Evolutionary conservation across 345 rosid genomes (phyloP).

Genomic region (Arabidopsis suecica): DNA sequence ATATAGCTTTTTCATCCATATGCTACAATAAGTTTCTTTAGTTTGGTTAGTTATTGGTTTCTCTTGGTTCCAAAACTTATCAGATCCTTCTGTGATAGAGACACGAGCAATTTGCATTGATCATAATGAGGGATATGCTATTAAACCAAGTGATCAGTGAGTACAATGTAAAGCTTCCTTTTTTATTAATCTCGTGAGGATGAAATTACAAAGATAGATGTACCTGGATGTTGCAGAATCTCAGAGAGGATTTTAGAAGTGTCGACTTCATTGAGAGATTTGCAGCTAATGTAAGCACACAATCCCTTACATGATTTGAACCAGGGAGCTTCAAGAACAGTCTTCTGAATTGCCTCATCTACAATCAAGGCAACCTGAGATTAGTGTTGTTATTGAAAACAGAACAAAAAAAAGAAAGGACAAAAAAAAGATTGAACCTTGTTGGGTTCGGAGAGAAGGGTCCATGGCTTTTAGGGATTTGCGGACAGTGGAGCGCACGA

Average conservation of each 20-base stretch:
- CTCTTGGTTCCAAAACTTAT: constrained; percentile 7
- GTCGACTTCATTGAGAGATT: constrained; percentile 81
- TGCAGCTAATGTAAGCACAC: constrained; percentile 92
- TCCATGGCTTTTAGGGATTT: constrained; percentile 80
- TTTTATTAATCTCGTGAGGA: constrained; percentile 12
- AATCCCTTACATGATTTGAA: constrained; percentile 74
- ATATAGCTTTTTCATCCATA: neutral
- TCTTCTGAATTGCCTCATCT: constrained; percentile 76
- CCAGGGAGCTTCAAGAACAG: constrained; percentile 82
- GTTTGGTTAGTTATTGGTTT: neutral
- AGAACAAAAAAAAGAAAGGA: neutral
- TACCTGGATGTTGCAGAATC: constrained; percentile 54
- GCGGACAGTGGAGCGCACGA: constrained; percentile 72
- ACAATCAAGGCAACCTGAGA: constrained; percentile 11
- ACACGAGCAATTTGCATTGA: neutral
- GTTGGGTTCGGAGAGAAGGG: constrained; percentile 69
- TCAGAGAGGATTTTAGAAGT: constrained; percentile 63
- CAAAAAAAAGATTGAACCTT: constrained; percentile 47
- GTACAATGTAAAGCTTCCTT: constrained; percentile 1
- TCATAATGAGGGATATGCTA: neutral
- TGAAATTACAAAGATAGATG: constrained; percentile 19
- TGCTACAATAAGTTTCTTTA: neutral
- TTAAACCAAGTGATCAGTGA: neutral
- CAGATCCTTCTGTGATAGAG: neutral
- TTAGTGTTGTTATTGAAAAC: neutral